Percentiles rank a stretch among this genome's conserved stretches.
Conservation (phyloP, 345 rosid species). For the Populus deltoides region DNA sequence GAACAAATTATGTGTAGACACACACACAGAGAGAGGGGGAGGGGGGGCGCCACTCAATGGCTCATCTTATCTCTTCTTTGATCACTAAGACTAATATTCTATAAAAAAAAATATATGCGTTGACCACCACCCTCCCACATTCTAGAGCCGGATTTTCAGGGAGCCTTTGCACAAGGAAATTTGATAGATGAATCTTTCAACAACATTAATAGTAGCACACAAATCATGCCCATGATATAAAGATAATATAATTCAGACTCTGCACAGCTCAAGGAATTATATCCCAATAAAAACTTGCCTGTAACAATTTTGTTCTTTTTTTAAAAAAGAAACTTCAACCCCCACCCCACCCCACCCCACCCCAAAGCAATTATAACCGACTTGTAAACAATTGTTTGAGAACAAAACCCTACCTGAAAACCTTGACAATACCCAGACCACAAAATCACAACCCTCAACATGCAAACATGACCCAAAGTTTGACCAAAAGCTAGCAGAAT, state of each 20-base stretch:
- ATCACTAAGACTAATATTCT: too few species aligned
- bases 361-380: not conserved
- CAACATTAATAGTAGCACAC: not conserved
- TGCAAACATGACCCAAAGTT: slow-evolving; percentile 31
- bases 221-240: not conserved
- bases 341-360: too few species aligned
- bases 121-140: not conserved
- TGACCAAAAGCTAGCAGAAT: slow-evolving; percentile 32
- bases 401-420: slow-evolving; percentile 17
- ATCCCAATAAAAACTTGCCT: not conserved
- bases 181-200: not conserved
- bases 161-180: not conserved
- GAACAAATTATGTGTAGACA: too few species aligned
- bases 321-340: too few species aligned
- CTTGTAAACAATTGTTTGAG: slow-evolving; percentile 5
- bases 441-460: slow-evolving; percentile 29
- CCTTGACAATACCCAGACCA: slow-evolving; percentile 14
- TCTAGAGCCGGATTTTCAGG: not conserved
- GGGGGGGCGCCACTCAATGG: too few species aligned
- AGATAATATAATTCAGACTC: not conserved
- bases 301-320: not conserved
- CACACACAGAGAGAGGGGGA: too few species aligned
- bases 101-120: too few species aligned
- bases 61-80: too few species aligned
- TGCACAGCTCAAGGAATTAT: slow-evolving; percentile 4